These are phyloP conservation scores for Pseudomicrostroma phylloplanum DNA, from an alignment of 1,284 basidiomycete species.

Conservation along the genomic window DNA sequence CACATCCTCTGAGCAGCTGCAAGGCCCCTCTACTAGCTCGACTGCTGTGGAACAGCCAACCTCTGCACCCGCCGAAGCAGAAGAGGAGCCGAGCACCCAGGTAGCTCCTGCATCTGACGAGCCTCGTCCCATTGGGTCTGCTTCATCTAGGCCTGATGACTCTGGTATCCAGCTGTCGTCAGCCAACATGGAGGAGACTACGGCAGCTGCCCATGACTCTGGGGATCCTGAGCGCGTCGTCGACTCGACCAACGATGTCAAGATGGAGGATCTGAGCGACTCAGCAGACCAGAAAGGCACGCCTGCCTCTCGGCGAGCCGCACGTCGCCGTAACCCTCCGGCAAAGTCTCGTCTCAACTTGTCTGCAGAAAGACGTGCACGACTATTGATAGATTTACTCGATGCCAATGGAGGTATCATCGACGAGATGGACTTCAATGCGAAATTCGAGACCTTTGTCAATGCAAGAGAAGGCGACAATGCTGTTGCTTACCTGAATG, in stretches of 20 bases:
- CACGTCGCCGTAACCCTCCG: background rate
- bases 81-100: background rate
- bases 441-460: background rate
- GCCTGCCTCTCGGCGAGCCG: background rate
- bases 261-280: background rate
- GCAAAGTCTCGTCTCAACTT: background rate
- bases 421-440: slow-evolving; percentile 1
- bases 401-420: slow-evolving; percentile 1
- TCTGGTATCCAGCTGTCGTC: too few relatives aligned
- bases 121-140: background rate
- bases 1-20: background rate
- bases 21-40: too few relatives aligned
- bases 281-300: background rate
- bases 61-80: background rate
- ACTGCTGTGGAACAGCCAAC: too few relatives aligned
- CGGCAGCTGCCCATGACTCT: background rate
- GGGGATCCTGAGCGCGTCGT: background rate
- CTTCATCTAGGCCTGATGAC: background rate
- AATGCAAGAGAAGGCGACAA: background rate
- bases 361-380: background rate
- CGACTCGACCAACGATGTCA: background rate
- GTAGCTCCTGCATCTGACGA: background rate
- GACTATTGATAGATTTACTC: background rate
- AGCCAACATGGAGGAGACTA: too few relatives aligned
- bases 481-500: background rate